Evolutionary conservation across 257 asterid species (phyloP).

Genomic region (Solanum medicagineum): DNA sequence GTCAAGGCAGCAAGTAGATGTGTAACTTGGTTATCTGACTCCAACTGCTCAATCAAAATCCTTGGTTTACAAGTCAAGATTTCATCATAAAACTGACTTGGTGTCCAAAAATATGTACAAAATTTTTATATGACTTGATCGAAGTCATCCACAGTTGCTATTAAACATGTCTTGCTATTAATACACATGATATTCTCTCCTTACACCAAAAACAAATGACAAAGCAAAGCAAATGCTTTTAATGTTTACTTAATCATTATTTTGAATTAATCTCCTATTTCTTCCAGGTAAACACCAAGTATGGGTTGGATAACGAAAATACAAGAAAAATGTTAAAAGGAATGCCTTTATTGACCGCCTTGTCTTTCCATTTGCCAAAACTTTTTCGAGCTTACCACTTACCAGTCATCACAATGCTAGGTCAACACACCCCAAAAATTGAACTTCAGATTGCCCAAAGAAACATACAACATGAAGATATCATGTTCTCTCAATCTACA

Average conservation of each 20-base stretch:
- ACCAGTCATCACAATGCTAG: neutral
- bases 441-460: neutral
- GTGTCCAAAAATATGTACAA: neutral
- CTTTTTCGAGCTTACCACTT: neutral
- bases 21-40: neutral
- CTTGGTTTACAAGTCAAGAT: neutral
- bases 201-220: neutral
- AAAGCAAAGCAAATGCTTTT: neutral
- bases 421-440: neutral
- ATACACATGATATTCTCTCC: neutral
- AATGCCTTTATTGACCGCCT: neutral
- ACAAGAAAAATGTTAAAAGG: neutral
- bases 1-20: neutral
- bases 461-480: neutral
- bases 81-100: neutral
- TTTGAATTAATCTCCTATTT: neutral
- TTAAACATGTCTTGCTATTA: neutral
- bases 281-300: neutral
- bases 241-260: neutral
- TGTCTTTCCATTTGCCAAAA: neutral
- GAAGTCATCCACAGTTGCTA: neutral
- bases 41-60: neutral
- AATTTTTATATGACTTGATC: neutral
- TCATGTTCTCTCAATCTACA: neutral
- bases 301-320: neutral